A percentile compares a stretch with the other conserved stretches of the same genome.
Evolutionary conservation across 1,284 basidiomycete species (phyloP).

Genomic region (Coniferiporia sulphurascens): DNA sequence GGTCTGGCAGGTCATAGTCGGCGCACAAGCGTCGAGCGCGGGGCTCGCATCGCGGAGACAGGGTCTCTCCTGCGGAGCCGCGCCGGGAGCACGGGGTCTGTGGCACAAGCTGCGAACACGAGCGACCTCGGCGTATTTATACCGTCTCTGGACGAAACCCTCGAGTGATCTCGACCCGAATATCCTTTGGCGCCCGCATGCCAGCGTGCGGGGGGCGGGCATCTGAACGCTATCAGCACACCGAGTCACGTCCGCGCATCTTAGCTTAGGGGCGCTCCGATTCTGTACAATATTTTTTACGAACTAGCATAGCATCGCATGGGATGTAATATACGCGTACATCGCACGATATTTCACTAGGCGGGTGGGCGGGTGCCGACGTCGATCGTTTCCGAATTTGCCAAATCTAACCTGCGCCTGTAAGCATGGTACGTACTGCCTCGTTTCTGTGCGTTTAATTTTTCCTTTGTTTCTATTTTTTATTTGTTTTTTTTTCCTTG

Average conservation of each 20-base stretch:
- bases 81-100: slow-evolving; percentile 22
- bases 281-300: background rate
- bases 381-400: background rate
- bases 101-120: background rate
- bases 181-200: background rate
- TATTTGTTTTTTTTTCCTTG: background rate
- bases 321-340: background rate
- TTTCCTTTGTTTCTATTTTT: background rate
- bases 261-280: background rate
- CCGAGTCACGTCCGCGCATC: background rate
- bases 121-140: slow-evolving; percentile 7
- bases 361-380: background rate
- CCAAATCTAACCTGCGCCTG: too few relatives aligned
- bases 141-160: slow-evolving; percentile 16
- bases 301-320: background rate
- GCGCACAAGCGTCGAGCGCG: slow-evolving; percentile 54
- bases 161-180: slow-evolving; percentile 1
- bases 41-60: slow-evolving; percentile 60
- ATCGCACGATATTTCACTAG: background rate
- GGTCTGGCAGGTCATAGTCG: slow-evolving; percentile 40
- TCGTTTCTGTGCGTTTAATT: background rate
- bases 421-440: too few relatives aligned
- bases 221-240: background rate
- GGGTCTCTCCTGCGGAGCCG: slow-evolving; percentile 50
- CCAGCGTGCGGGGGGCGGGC: background rate